These are phyloP conservation scores for Orbilia brochopaga DNA, from an alignment of 2,329 filamentous ascomycete genomes.

Conservation along the genomic window DNA sequence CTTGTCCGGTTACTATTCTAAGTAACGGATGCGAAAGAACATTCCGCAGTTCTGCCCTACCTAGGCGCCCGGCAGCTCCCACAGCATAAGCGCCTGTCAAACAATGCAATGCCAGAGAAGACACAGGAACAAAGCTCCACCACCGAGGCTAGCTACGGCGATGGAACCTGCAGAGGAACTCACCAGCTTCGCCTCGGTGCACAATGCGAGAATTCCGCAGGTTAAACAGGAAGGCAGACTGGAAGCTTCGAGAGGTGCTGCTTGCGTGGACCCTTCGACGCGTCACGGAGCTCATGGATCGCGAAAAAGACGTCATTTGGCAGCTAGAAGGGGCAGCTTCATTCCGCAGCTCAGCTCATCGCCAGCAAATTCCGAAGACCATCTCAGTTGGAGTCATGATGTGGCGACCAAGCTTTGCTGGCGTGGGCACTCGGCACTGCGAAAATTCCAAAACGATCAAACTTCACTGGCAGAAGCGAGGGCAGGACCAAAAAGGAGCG, in stretches of 20 bases:
- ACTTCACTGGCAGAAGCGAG: conserved; percentile 21
- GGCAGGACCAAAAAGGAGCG: conserved; percentile 8
- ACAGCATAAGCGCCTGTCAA: conserved; percentile 48
- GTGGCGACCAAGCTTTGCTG: conserved; percentile 6
- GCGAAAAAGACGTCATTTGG: background rate
- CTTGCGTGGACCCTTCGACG: background rate
- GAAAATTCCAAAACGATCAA: conserved; percentile 23
- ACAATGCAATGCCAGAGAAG: conserved; percentile 25
- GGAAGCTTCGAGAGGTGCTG: conserved; percentile 18
- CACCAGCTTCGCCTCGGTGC: conserved; percentile 9
- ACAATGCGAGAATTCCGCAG: background rate
- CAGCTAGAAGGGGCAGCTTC: background rate
- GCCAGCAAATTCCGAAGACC: background rate
- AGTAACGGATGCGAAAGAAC: conserved; percentile 41
- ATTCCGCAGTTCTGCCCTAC: conserved; percentile 49
- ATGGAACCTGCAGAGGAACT: conserved; percentile 19
- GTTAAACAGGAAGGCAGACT: conserved; percentile 1
- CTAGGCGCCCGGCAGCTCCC: conserved; percentile 49
- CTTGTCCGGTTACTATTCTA: conserved; percentile 42
- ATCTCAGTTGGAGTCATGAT: background rate
- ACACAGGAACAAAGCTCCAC: conserved; percentile 19
- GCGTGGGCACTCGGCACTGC: conserved; percentile 1
- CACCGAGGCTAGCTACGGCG: background rate
- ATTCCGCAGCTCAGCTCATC: background rate
- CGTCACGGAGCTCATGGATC: conserved; percentile 12